Base-by-base conservation (phyloP, 768 basidiomycete species). In the Amyloporia xantha region DNA sequence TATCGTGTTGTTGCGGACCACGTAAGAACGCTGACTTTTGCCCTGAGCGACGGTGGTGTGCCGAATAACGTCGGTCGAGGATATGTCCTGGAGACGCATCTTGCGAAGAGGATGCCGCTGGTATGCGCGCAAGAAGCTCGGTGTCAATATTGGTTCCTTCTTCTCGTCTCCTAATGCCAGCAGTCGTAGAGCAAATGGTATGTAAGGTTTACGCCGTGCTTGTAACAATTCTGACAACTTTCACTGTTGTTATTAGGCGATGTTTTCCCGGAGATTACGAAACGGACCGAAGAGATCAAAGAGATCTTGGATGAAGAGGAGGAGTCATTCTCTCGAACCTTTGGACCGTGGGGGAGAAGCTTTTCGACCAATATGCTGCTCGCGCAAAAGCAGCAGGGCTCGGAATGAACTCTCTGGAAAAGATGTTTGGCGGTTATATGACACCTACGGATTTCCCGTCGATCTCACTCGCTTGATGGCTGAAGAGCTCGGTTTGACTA, bases 1-100 rank as follows among this genome's bases (percentile, higher is more conserved):
- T 99, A 99, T 69, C 84, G 96, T 44, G 89, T 99, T 41, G 82
- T 98, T 45, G 94, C 95, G 5, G 96, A 99, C 66, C 96, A 99
- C 64, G 86, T 94, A 28, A 77, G 96, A 53, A 98, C 96, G 5
- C 72, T 99, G 57, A 93, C 93, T 0, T 91, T 99, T 61, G 95
- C 96, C 13, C 73, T 99, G 55, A 91, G 91, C 54, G 96, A 99
- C 59, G 96, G 96, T 28, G 96, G 96, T 45, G 81, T 96, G 10
- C 96, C 96, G 2, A 91, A 90, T 62, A 98, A 97, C 60, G 85
- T 95, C 43, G 96, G 96, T 7, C 78, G 96, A 47, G 96, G 96
- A 2, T 99, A 99, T 55, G 96, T 99, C n/a, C 77, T 99, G 5
- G n/a, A 75, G 96, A 41, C 82, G 96, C 17, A 95, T 99, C 47